phyloP scores from a whole-genome alignment of 2,329 filamentous ascomycete genomes.

The Paraconiothyrium brasiliense region DNA sequence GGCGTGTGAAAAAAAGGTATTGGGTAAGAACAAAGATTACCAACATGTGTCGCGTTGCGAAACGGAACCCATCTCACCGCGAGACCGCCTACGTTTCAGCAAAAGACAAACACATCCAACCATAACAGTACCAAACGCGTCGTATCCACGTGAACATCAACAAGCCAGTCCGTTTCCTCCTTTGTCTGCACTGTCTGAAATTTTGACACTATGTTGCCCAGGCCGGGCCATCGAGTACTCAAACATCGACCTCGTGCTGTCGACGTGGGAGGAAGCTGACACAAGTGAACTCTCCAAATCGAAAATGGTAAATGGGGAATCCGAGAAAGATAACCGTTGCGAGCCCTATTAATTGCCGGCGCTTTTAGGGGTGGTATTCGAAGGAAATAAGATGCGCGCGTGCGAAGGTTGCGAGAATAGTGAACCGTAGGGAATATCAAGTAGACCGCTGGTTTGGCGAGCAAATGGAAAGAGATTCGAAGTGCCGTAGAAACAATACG shows the following conservation, averaged over 20 bases:
- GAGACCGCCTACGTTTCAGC: constrained; percentile 25
- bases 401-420: constrained; percentile 28
- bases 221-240: too few species aligned
- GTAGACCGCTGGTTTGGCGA: constrained; percentile 22
- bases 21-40: constrained; percentile 16
- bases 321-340: constrained; percentile 24
- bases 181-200: constrained; percentile 11
- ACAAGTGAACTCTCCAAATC: constrained; percentile 12
- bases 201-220: background rate
- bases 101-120: constrained; percentile 17
- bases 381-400: constrained; percentile 30
- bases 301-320: constrained; percentile 16
- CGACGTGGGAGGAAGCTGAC: constrained; percentile 11
- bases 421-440: constrained; percentile 19
- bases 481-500: constrained; percentile 22
- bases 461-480: constrained; percentile 13
- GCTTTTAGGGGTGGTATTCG: constrained; percentile 28
- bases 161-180: constrained; percentile 15
- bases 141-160: constrained; percentile 21
- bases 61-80: constrained; percentile 15
- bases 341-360: constrained; percentile 34
- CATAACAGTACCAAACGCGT: constrained; percentile 17
- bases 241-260: background rate
- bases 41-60: constrained; percentile 14
- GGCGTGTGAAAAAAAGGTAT: constrained; percentile 19